Conservation (phyloP, 306 rosid species). For the Biancaea sappan region DNA sequence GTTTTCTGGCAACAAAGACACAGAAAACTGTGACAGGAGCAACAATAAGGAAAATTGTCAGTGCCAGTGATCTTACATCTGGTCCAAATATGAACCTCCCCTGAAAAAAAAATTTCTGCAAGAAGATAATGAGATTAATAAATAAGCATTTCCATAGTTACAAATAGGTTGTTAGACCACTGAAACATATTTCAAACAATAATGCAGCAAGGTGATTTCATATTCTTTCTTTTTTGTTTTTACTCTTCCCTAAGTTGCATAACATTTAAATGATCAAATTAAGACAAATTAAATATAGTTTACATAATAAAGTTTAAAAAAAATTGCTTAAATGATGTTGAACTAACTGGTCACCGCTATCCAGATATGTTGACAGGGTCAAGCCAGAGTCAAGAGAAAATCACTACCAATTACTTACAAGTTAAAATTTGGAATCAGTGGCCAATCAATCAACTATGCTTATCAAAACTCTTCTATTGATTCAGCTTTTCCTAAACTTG, state of each 20-base stretch:
- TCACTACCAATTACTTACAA: conserved; percentile 2
- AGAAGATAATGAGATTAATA: conserved; percentile 13
- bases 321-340: conserved; percentile 1
- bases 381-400: neutral
- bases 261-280: neutral
- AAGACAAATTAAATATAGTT: neutral
- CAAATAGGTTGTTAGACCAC: neutral
- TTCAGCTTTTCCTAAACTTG: neutral
- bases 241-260: too few relatives aligned
- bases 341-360: neutral
- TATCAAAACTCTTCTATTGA: conserved; percentile 3
- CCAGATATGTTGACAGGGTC: neutral
- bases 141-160: conserved; percentile 31
- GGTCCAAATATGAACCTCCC: conserved; percentile 99
- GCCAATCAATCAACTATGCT: neutral
- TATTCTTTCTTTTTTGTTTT: neutral
- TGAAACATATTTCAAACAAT: conserved; percentile 12
- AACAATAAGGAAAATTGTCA: conserved; percentile 85
- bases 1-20: conserved; percentile 81
- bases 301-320: conserved; percentile 3
- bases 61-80: conserved; percentile 88
- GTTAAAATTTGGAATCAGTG: neutral
- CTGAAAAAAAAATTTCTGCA: conserved; percentile 92
- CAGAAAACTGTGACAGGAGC: conserved; percentile 88
- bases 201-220: neutral